Evolutionary conservation across 2,329 filamentous ascomycete species (phyloP), one percentile per base, ranked within the genome.

Genomic region (Fusarium robinianum): DNA sequence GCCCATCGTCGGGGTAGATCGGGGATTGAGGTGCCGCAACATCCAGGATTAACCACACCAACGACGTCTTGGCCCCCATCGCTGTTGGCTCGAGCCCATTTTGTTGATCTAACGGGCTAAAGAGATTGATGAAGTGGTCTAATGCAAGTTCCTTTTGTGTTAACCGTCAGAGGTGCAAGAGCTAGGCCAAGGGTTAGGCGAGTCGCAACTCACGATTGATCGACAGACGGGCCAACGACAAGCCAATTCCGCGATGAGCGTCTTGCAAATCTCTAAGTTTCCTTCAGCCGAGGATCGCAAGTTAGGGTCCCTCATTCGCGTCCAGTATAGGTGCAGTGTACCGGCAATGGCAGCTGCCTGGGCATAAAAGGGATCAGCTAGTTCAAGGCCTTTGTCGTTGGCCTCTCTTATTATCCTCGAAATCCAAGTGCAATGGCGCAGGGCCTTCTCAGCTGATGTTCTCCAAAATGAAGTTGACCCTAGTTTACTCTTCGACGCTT

Each of bases 401-500:
- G 45, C 37, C 6, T 27, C 38, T 11, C 41, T 31, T 5, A 55
- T 55, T 6, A 53, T 2, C 8, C 52, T 33, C 1, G 48, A 53
- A 5, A 56, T 41, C 52, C 52, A 55, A 0, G 52, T 55, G 3
- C 48, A 50, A 2, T 56, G 52, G 0, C 49, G 25, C 4, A 56
- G 33, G 0, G 52, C 52, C 1, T 42, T 56, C 2, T 53, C 40
- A 0, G 44, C 53, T 0, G 52, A 55, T 1, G 44, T 29, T 27
- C 48, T 36, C 52, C 52, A 55, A 1, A 55, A 55, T 0, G 52
- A 43, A 3, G 39, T 49, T 1, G 37, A 39, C 0, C 52, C 52
- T 1, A 50, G 15, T 12, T 12, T 53, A 3, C 26, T 21, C 1
- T 26, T 50, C 0, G 52, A 42, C 0, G 44, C 38, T 22, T 46